Percentiles rank a stretch among this genome's conserved stretches.
Conservation (phyloP, 306 rosid species). For the Carpinus viminea region DNA sequence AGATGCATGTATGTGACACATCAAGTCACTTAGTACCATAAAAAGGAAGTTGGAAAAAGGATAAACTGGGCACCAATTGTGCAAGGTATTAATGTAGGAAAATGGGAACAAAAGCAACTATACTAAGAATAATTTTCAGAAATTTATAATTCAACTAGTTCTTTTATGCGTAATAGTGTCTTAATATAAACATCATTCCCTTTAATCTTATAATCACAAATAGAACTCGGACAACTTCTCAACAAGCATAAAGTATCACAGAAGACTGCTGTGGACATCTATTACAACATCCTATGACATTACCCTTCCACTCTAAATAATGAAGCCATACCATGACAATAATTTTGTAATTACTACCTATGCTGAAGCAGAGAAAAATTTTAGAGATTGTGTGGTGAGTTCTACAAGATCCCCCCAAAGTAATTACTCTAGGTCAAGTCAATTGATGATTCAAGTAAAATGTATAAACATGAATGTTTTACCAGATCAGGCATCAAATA, state of each 20-base stretch:
- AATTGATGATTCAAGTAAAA: background rate
- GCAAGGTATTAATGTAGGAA: background rate
- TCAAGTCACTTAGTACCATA: background rate
- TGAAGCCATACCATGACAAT: background rate
- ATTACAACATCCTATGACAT: background rate
- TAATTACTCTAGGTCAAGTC: background rate
- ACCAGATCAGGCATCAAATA: background rate
- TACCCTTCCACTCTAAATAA: background rate
- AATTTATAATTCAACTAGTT: background rate
- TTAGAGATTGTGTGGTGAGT: too few relatives aligned
- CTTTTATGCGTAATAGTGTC: background rate
- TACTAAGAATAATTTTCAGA: background rate
- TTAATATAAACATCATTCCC: background rate
- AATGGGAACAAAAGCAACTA: background rate
- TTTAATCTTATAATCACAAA: background rate
- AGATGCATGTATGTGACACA: background rate
- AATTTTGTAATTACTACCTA: background rate
- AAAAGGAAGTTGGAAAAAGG: background rate
- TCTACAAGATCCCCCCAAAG: background rate
- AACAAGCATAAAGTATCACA: background rate
- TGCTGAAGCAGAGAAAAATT: background rate
- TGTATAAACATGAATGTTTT: background rate
- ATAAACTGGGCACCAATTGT: background rate
- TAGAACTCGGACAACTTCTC: slow-evolving; percentile 1
- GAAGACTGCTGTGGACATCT: background rate